A percentile compares a stretch with the other conserved stretches of the same genome.
Conservation (phyloP, 1,284 basidiomycete genomes). For the Rhodotorula sp. region DNA sequence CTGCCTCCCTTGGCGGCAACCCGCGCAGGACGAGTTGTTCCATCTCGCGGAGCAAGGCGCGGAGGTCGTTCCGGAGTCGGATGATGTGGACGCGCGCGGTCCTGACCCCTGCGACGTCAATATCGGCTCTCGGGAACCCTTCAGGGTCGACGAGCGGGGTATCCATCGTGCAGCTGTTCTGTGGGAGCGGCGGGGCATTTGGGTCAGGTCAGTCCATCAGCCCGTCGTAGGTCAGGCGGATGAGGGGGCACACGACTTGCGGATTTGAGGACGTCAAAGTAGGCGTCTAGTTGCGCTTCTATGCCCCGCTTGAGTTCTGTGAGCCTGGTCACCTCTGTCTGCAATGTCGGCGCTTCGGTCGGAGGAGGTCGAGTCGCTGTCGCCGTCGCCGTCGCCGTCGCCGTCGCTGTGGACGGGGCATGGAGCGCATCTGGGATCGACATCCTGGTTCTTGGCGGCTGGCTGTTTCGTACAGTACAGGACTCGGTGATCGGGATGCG, state of each 20-base stretch:
- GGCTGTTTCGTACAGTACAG: too few species aligned
- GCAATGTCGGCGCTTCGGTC: conserved; percentile 1
- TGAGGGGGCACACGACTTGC: neutral
- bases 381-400: too few species aligned
- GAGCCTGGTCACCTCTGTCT: conserved; percentile 19
- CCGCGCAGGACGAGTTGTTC: conserved; percentile 65
- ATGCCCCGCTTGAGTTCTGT: conserved; percentile 56
- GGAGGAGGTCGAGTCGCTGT: neutral
- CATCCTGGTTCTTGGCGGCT: neutral
- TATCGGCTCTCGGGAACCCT: conserved; percentile 73
- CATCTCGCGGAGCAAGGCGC: conserved; percentile 64
- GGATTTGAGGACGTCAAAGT: conserved; percentile 60
- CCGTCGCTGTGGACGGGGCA: neutral
- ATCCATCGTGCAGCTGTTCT: conserved; percentile 31
- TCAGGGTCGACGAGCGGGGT: conserved; percentile 75
- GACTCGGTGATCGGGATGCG: neutral
- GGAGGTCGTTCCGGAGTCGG: conserved; percentile 73
- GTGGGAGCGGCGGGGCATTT: neutral
- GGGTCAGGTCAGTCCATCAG: too few species aligned
- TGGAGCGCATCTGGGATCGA: conserved; percentile 8
- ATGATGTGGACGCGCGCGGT: conserved; percentile 67
- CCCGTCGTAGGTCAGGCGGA: conserved; percentile 56
- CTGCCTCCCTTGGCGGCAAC: conserved; percentile 51
- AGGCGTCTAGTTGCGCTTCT: conserved; percentile 62
- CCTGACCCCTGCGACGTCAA: conserved; percentile 76